Base-by-base conservation (phyloP, 2,329 filamentous ascomycete genomes). In the Nannizziopsis barbatae region DNA sequence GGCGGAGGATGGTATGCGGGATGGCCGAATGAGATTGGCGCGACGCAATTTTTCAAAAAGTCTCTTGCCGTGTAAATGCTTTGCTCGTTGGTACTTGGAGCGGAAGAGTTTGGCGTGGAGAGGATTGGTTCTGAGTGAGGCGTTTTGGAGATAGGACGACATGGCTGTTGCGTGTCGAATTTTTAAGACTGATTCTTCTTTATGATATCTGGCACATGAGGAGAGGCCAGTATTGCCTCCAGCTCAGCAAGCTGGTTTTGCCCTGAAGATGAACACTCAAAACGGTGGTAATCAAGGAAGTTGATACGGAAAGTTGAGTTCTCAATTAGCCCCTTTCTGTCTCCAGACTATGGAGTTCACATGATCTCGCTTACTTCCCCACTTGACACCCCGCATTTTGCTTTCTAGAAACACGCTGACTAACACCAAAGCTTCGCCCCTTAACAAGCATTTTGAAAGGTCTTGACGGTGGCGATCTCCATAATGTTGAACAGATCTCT, bases 1-100 rank as follows among this genome's bases (percentile, higher is more conserved):
- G 7, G 44, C 11, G 12, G 20, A 2, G 35, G 14, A 10, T 2
- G 44, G 33, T 12, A 36, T 36, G 33, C 33, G 33, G 5, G 11
- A n/a, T 15, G 44, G 27, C 11, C 45, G 45, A 8, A 47, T 20
- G 15, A 47, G 45, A 27, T 47, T 47, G 5, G 14, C 14, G 14
- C 45, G 45, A 11, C 45, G 27, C n/a, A 47, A 17, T 18, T 41
- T 47, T 18, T 47, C 36, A 17, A 40, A 30, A 2, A 47, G 27
- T 10, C 36, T 27, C 33, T 47, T 47, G 15, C 45, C 45, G 12
- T 47, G 45, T 2, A 47, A 30, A 17, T 33, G 37, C n/a, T 41
- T 47, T n/a, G 45, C 45, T 15, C 45, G 45, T 17, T 47, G 45
- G 37, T 47, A 47, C 27, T 47, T 47, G 27, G 45, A 47, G 35